phyloP scores from a whole-genome alignment of 768 basidiomycete species.

The Sarcomyxa edulis region DNA sequence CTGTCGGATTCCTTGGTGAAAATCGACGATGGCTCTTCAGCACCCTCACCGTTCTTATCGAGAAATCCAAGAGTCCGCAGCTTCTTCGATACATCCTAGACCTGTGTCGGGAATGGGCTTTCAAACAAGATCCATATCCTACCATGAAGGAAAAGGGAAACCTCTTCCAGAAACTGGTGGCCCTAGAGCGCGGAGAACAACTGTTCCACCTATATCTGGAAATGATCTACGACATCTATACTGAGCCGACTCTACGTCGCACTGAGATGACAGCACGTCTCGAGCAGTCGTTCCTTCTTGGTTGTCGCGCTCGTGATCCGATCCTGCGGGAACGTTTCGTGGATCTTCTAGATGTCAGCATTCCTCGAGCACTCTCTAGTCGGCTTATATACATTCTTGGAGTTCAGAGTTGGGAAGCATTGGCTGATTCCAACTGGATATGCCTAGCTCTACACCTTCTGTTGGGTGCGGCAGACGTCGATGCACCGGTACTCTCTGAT shows the following conservation, averaged over 20 bases:
- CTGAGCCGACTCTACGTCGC: conserved; percentile 75
- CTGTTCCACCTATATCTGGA: conserved; percentile 83
- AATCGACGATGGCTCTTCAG: conserved; percentile 78
- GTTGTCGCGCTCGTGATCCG: conserved; percentile 81
- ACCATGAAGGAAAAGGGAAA: conserved; percentile 95
- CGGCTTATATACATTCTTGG: conserved; percentile 88
- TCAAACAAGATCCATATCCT: conserved; percentile 81
- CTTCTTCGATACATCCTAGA: conserved; percentile 86
- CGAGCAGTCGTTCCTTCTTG: conserved; percentile 90
- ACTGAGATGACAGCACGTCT: conserved; percentile 92
- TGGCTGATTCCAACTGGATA: conserved; percentile 93
- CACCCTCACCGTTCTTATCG: conserved; percentile 74
- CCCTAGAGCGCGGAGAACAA: conserved; percentile 77
- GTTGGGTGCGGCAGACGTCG: conserved; percentile 54
- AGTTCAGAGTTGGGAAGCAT: conserved; percentile 91
- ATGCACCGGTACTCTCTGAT: conserved; percentile 31
- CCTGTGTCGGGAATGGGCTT: conserved; percentile 85
- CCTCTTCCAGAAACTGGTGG: conserved; percentile 82
- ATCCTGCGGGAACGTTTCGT: conserved; percentile 79
- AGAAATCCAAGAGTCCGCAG: conserved; percentile 77
- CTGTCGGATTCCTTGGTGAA: conserved; percentile 81
- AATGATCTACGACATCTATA: conserved; percentile 92
- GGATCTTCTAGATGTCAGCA: conserved; percentile 83
- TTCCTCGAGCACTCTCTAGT: conserved; percentile 75
- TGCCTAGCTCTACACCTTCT: conserved; percentile 86